A percentile compares a stretch with the other conserved stretches of the same genome.
Conservation (phyloP, 139 green algal genomes). For the Marvania coccoides region DNA sequence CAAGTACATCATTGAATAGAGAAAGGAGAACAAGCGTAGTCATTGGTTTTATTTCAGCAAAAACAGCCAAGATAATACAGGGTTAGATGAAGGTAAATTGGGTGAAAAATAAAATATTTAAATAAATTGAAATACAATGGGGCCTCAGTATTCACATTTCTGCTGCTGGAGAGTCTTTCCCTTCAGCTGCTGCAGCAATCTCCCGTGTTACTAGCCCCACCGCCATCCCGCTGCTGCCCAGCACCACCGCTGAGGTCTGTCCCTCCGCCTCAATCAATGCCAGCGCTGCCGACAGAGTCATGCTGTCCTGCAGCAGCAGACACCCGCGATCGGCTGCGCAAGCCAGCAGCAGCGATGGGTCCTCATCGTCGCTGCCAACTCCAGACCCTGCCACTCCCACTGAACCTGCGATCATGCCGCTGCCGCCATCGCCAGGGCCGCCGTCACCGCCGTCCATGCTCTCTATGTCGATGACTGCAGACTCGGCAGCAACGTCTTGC, state of each 20-base stretch:
- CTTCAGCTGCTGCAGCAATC: not conserved
- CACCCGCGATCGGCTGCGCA: not conserved
- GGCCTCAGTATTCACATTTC: too few species aligned
- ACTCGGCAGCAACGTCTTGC: not conserved
- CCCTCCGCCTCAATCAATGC: constrained; percentile 7
- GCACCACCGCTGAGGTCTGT: constrained; percentile 12
- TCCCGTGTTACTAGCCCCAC: constrained; percentile 18
- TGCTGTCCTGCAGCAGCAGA: constrained; percentile 13
- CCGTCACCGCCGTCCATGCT: not conserved
- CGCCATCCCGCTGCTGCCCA: constrained; percentile 7
- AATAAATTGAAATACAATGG: too few species aligned
- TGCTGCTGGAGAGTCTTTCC: too few species aligned
- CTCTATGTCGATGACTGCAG: not conserved
- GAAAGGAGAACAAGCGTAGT: too few species aligned
- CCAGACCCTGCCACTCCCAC: not conserved
- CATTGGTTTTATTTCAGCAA: too few species aligned
- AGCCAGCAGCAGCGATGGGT: not conserved
- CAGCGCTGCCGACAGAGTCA: not conserved
- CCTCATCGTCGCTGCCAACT: not conserved
- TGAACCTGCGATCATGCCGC: not conserved
- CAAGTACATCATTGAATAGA: too few species aligned
- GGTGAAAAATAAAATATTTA: too few species aligned
- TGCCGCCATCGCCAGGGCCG: not conserved
- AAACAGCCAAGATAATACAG: too few species aligned
- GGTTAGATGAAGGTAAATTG: too few species aligned